These are phyloP conservation scores for Bryum argenteum DNA, from an alignment of 225 moss, liverwort and hornwort species.

Conservation along the genomic window DNA sequence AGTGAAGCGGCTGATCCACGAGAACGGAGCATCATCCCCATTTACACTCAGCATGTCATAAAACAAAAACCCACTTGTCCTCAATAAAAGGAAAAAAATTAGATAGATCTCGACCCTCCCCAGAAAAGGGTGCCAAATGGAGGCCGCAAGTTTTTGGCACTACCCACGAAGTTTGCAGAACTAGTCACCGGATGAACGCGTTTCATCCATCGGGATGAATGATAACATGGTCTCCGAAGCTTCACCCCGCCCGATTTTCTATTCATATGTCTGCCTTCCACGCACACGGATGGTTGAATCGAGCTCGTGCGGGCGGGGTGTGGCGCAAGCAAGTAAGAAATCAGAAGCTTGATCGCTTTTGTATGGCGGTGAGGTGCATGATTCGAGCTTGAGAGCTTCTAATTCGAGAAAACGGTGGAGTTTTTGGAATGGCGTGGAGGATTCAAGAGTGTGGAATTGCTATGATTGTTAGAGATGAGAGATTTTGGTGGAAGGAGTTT, in stretches of 20 bases:
- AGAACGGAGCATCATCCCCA: background rate
- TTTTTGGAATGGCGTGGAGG: slow-evolving; percentile 2
- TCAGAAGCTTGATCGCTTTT: too few species aligned
- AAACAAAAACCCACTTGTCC: background rate
- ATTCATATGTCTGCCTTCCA: background rate
- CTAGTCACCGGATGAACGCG: slow-evolving; percentile 7
- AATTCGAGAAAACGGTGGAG: background rate
- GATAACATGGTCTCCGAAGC: too few species aligned
- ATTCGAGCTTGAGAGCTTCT: too few species aligned
- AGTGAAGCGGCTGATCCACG: slow-evolving; percentile 1
- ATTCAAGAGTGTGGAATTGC: slow-evolving; percentile 10
- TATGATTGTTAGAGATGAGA: slow-evolving; percentile 5
- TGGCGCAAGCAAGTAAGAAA: too few species aligned
- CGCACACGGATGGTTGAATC: slow-evolving; percentile 26
- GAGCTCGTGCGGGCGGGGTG: background rate
- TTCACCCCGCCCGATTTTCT: background rate
- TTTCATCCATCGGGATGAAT: background rate
- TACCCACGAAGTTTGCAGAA: background rate
- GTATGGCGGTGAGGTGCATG: too few species aligned
- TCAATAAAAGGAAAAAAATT: background rate
- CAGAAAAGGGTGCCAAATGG: background rate
- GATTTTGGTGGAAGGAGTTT: background rate
- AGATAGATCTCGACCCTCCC: background rate
- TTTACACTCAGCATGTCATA: background rate
- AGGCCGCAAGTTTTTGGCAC: background rate